phyloP scores from a whole-genome alignment of 2,329 filamentous ascomycete genomes.

The Pezicula carpinea region DNA sequence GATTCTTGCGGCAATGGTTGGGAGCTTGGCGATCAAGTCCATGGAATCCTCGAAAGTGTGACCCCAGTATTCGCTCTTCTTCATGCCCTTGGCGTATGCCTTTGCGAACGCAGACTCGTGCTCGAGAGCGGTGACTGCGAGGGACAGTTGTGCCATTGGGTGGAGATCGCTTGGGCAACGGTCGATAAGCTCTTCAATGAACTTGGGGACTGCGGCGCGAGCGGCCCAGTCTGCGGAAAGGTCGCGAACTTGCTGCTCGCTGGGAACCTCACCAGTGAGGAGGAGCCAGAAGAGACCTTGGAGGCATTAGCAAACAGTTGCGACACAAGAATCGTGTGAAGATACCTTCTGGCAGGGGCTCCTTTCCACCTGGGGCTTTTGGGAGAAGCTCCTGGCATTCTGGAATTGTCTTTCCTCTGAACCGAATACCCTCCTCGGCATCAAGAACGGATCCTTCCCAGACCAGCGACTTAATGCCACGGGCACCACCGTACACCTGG shows the following conservation, averaged over 20 bases:
- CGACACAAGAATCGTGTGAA: constrained; percentile 11
- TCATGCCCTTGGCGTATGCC: constrained; percentile 97
- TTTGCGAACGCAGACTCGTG: constrained; percentile 97
- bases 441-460: constrained; percentile 99
- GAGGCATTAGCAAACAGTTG: constrained; percentile 4
- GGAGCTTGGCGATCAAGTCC: constrained; percentile 99
- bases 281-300: constrained; percentile 98
- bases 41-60: constrained; percentile 99
- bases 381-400: constrained; percentile 97
- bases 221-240: constrained; percentile 99
- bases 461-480: constrained; percentile 96
- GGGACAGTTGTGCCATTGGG: constrained; percentile 99
- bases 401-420: constrained; percentile 98
- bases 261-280: constrained; percentile 94
- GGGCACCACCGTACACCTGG: constrained; percentile 98
- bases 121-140: constrained; percentile 96
- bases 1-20: constrained; percentile 95
- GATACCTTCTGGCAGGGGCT: constrained; percentile 89
- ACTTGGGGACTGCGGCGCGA: constrained; percentile 94
- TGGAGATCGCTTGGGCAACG: constrained; percentile 98
- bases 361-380: constrained; percentile 92
- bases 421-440: constrained; percentile 97
- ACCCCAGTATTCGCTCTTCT: constrained; percentile 99
- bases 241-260: constrained; percentile 96
- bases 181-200: constrained; percentile 99